Evolutionary conservation across 1,139 yeast species (phyloP).

Genomic region (Lodderomyces oxycetoniae): DNA sequence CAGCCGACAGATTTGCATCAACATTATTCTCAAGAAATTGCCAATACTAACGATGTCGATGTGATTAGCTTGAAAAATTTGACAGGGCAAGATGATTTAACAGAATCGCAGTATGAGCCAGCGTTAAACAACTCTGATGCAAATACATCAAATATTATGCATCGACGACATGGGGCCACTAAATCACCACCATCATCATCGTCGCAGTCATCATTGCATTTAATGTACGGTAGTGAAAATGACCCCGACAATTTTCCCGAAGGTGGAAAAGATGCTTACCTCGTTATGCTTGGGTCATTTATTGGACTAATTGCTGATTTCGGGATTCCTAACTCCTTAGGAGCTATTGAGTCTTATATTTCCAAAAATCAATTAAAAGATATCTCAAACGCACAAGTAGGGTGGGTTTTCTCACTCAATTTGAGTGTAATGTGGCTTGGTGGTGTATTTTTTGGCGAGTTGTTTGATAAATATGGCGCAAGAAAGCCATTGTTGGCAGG

Average conservation of each 20-base stretch:
- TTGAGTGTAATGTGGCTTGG: slow-evolving; percentile 53
- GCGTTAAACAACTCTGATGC: too few relatives aligned
- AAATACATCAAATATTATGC: too few relatives aligned
- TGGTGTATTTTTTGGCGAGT: slow-evolving; percentile 57
- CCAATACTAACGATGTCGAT: too few relatives aligned
- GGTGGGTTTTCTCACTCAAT: slow-evolving; percentile 63
- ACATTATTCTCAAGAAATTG: too few relatives aligned
- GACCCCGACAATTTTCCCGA: slow-evolving; percentile 49
- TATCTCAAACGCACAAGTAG: slow-evolving; percentile 40
- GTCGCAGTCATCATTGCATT: too few relatives aligned
- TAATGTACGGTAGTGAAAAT: slow-evolving; percentile 23
- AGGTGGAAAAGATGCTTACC: slow-evolving; percentile 56
- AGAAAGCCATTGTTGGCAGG: slow-evolving; percentile 44
- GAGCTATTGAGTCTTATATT: slow-evolving; percentile 58
- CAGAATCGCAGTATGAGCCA: too few relatives aligned
- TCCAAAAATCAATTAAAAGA: slow-evolving; percentile 44
- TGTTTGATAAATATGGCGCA: slow-evolving; percentile 57
- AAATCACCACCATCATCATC: too few relatives aligned
- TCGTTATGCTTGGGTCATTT: slow-evolving; percentile 59
- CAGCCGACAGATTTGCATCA: too few relatives aligned
- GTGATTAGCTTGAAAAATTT: too few relatives aligned
- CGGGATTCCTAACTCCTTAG: slow-evolving; percentile 56
- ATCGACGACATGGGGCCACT: too few relatives aligned
- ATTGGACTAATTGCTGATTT: slow-evolving; percentile 56
- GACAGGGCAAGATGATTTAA: too few relatives aligned